A percentile compares a stretch with the other conserved stretches of the same genome.
Evolutionary conservation across 169 alveolate species (phyloP).

Genomic region (Cryptosporidium bovis): DNA sequence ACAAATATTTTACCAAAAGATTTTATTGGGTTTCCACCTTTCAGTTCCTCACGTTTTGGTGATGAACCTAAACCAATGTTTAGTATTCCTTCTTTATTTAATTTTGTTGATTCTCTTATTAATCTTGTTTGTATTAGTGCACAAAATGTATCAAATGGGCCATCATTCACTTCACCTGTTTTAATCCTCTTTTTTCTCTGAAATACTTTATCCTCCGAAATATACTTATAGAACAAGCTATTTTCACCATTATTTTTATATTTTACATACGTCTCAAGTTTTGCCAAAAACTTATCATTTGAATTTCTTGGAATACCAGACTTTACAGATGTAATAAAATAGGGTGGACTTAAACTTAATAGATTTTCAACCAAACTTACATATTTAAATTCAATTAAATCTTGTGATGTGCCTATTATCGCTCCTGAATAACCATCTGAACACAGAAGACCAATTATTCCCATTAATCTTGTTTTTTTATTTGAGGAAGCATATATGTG

Average conservation of each 20-base stretch:
- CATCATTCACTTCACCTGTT: constrained; percentile 13
- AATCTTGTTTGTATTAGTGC: constrained; percentile 24
- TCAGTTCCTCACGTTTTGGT: constrained; percentile 2
- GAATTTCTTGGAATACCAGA: constrained; percentile 13
- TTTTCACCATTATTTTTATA: background rate
- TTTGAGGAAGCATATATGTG: constrained; percentile 29
- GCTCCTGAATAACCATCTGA: constrained; percentile 75
- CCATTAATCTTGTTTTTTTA: constrained; percentile 21
- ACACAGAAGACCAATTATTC: constrained; percentile 44
- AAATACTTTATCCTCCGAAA: background rate
- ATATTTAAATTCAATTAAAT: constrained; percentile 4
- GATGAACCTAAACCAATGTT: constrained; percentile 44
- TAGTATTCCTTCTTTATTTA: constrained; percentile 46
- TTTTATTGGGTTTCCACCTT: constrained; percentile 48
- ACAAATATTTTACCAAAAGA: constrained; percentile 26
- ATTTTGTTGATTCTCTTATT: constrained; percentile 8
- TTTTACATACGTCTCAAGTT: constrained; percentile 27
- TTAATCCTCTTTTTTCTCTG: background rate
- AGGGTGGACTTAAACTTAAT: constrained; percentile 45
- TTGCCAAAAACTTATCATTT: constrained; percentile 38
- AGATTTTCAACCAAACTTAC: constrained; percentile 31
- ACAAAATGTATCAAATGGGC: constrained; percentile 65
- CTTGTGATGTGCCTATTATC: constrained; percentile 27
- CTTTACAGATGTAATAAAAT: constrained; percentile 18
- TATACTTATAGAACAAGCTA: constrained; percentile 13